These are phyloP conservation scores for Raphanus hybrid DNA, from an alignment of 441 rosid genomes.

Conservation along the genomic window DNA sequence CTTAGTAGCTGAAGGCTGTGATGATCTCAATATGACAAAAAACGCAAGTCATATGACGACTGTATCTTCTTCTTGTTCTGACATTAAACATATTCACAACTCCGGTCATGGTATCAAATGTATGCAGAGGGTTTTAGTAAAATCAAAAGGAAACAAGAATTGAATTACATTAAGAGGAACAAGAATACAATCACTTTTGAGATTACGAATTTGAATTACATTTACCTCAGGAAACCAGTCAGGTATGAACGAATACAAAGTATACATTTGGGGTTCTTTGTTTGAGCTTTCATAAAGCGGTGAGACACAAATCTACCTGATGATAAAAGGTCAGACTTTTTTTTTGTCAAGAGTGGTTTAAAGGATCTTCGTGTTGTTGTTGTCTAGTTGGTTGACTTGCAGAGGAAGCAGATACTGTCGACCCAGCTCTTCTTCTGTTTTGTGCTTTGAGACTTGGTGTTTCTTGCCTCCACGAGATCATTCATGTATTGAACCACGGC, in stretches of 20 bases:
- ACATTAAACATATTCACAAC: neutral
- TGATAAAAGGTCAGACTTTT: too few species aligned
- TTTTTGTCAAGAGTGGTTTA: too few species aligned
- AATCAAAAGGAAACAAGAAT: neutral
- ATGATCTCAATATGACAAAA: neutral
- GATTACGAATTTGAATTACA: neutral
- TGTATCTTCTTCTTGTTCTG: neutral
- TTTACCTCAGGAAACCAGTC: constrained; percentile 11
- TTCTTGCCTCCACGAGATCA: constrained; percentile 69
- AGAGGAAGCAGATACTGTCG: constrained; percentile 70
- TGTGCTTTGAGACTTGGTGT: constrained; percentile 51
- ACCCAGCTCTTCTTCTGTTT: constrained; percentile 88
- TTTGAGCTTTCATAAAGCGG: neutral
- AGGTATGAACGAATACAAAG: constrained; percentile 23
- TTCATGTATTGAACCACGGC: constrained; percentile 71
- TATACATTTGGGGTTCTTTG: constrained; percentile 2
- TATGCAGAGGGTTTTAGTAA: neutral
- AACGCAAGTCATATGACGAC: neutral
- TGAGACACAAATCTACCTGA: too few species aligned
- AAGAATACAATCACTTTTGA: neutral
- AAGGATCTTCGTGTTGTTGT: too few species aligned
- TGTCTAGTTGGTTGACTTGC: constrained; percentile 57
- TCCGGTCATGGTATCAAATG: neutral
- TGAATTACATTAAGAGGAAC: neutral
- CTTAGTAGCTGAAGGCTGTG: constrained; percentile 22